phyloP scores from a whole-genome alignment of 2,329 filamentous ascomycete genomes.

The Simplicillium aogashimaense region DNA sequence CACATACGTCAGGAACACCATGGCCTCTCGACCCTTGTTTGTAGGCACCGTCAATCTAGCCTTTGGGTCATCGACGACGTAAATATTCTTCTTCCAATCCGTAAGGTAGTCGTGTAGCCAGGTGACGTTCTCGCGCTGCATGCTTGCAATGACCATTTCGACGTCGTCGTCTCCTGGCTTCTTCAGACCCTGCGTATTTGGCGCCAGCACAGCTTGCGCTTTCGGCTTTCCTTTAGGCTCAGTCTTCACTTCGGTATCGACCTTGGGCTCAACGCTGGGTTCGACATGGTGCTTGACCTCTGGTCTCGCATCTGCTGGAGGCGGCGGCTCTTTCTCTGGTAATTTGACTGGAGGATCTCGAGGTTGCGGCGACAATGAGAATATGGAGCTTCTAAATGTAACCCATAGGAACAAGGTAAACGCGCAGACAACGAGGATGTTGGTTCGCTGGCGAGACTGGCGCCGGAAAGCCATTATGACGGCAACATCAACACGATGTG shows the following conservation, averaged over 20 bases:
- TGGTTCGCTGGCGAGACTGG: no score
- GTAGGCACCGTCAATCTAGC: conserved; percentile 35
- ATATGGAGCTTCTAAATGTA: no score
- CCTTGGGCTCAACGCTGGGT: no score
- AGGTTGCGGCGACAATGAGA: no score
- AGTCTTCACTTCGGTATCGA: background rate
- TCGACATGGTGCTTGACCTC: no score
- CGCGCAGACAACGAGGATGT: no score
- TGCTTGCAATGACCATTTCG: conserved; percentile 22
- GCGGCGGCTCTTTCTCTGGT: background rate
- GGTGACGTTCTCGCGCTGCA: conserved; percentile 20
- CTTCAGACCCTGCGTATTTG: background rate
- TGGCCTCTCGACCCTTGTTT: conserved; percentile 43
- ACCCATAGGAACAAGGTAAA: no score
- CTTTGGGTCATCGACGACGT: conserved; percentile 39
- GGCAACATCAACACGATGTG: no score
- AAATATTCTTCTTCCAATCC: conserved; percentile 42
- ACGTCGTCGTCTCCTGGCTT: conserved; percentile 16
- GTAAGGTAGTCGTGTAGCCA: conserved; percentile 32
- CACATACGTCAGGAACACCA: conserved; percentile 38
- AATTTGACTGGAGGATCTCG: background rate
- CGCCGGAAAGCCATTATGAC: no score
- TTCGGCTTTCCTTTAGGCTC: background rate
- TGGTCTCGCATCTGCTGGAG: no score
- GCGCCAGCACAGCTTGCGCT: no score